Percentiles rank a stretch among this genome's conserved stretches.
Evolutionary conservation across 2,329 filamentous ascomycete species (phyloP).

Genomic region (Teratosphaeria pseudoeucalypti): DNA sequence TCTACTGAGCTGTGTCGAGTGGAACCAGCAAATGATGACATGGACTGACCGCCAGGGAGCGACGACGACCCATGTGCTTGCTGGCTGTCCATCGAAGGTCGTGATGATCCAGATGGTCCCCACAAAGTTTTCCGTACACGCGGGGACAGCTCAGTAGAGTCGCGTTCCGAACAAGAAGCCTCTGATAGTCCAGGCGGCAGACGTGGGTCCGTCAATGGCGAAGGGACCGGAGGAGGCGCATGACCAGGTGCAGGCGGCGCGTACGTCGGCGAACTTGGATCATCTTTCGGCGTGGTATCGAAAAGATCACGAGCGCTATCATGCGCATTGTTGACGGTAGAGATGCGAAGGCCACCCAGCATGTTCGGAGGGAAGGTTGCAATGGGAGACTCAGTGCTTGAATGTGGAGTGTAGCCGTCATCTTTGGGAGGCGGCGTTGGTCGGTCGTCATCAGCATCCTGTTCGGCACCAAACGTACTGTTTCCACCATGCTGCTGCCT

Average conservation of each 20-base stretch:
- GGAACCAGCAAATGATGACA: conserved; percentile 24
- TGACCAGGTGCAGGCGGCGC: conserved; percentile 33
- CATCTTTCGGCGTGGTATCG: conserved; percentile 6
- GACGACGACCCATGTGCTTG: conserved; percentile 10
- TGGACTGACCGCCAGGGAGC: conserved; percentile 22
- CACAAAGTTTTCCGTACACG: conserved; percentile 14
- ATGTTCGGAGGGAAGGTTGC: conserved; percentile 11
- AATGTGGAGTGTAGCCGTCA: conserved; percentile 26
- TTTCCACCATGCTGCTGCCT: conserved; percentile 18
- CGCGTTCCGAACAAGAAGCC: conserved; percentile 15
- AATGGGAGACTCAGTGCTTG: conserved; percentile 19
- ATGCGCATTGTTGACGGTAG: conserved; percentile 15
- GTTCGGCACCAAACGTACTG: conserved; percentile 8
- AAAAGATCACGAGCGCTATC: conserved; percentile 8
- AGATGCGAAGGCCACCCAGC: conserved; percentile 18
- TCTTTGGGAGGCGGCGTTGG: conserved; percentile 34
- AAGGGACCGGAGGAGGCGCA: conserved; percentile 38
- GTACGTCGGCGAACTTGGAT: conserved; percentile 11
- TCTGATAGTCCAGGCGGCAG: conserved; percentile 17
- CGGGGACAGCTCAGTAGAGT: conserved; percentile 21
- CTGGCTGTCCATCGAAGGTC: conserved; percentile 24
- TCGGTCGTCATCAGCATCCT: conserved; percentile 17
- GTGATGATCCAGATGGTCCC: conserved; percentile 20
- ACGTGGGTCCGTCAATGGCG: not conserved
- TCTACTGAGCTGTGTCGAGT: conserved; percentile 19